A percentile compares a stretch with the other conserved stretches of the same genome.
Evolutionary conservation across 306 rosid species (phyloP).

Genomic region (Gleditsia sinensis): DNA sequence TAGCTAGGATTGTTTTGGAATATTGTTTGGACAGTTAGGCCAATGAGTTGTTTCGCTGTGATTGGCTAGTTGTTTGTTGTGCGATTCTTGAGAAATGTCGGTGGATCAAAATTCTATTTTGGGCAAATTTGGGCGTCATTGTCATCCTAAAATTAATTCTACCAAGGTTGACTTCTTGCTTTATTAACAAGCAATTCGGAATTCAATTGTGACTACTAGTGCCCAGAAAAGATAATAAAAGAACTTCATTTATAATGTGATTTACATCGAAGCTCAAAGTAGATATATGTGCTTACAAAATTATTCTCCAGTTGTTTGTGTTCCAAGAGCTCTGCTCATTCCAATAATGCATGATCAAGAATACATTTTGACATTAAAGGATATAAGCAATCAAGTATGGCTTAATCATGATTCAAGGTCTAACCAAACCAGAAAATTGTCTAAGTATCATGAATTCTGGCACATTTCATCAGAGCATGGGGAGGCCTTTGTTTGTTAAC

Average conservation of each 20-base stretch:
- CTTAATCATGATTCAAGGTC: background rate
- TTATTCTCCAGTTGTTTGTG: constrained; percentile 9
- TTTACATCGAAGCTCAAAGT: background rate
- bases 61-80: too few relatives aligned
- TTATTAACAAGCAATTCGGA: background rate
- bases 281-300: background rate
- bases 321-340: constrained; percentile 5
- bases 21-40: too few relatives aligned
- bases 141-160: background rate
- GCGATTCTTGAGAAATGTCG: too few relatives aligned
- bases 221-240: constrained; percentile 2
- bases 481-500: background rate
- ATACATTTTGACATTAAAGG: background rate
- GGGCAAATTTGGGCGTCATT: too few relatives aligned
- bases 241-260: constrained; percentile 4
- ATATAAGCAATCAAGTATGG: background rate
- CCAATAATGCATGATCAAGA: background rate
- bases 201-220: constrained; percentile 2
- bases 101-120: background rate
- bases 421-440: background rate
- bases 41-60: too few relatives aligned
- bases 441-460: background rate
- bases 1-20: too few relatives aligned
- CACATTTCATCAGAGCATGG: background rate
- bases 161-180: background rate